Evolutionary conservation across 2,329 filamentous ascomycete genomes (phyloP).

Genomic region (Bipolaris bicolor): DNA sequence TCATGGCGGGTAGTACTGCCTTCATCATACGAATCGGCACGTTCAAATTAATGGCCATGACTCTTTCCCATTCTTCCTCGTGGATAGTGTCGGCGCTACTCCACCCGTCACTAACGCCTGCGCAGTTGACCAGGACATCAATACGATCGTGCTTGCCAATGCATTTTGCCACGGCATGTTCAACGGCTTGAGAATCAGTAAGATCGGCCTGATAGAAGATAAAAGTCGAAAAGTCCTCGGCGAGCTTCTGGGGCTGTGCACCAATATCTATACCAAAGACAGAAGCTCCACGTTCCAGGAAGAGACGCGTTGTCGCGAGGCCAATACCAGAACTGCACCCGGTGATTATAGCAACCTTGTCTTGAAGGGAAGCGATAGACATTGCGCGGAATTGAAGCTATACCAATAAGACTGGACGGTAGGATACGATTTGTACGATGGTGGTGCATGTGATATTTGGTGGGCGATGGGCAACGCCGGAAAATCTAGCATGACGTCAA

Average conservation of each 20-base stretch:
- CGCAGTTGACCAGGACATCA: slow-evolving; percentile 56
- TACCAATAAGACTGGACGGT: too few relatives aligned
- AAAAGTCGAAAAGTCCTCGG: slow-evolving; percentile 25
- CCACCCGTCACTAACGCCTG: slow-evolving; percentile 54
- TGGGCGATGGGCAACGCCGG: neutral
- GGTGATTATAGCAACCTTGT: slow-evolving; percentile 38
- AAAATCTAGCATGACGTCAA: slow-evolving; percentile 22
- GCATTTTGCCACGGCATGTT: slow-evolving; percentile 34
- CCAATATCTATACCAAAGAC: slow-evolving; percentile 41
- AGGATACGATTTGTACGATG: neutral
- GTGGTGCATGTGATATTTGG: neutral
- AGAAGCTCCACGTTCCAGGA: slow-evolving; percentile 31
- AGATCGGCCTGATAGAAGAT: slow-evolving; percentile 36
- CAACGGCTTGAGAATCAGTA: slow-evolving; percentile 24
- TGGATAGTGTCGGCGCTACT: slow-evolving; percentile 49
- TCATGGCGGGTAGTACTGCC: slow-evolving; percentile 53
- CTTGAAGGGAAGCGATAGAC: slow-evolving; percentile 30
- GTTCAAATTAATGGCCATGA: slow-evolving; percentile 53
- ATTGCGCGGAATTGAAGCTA: slow-evolving; percentile 5
- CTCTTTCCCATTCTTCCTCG: slow-evolving; percentile 50
- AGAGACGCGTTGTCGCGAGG: slow-evolving; percentile 34
- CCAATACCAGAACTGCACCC: slow-evolving; percentile 42
- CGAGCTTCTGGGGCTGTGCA: slow-evolving; percentile 23
- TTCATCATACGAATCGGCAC: slow-evolving; percentile 55
- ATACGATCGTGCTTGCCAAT: slow-evolving; percentile 31